A percentile compares a stretch with the other conserved stretches of the same genome.
Evolutionary conservation across 495 filamentous ascomycete genomes (phyloP).

Genomic region (Xylaria flabelliformis): DNA sequence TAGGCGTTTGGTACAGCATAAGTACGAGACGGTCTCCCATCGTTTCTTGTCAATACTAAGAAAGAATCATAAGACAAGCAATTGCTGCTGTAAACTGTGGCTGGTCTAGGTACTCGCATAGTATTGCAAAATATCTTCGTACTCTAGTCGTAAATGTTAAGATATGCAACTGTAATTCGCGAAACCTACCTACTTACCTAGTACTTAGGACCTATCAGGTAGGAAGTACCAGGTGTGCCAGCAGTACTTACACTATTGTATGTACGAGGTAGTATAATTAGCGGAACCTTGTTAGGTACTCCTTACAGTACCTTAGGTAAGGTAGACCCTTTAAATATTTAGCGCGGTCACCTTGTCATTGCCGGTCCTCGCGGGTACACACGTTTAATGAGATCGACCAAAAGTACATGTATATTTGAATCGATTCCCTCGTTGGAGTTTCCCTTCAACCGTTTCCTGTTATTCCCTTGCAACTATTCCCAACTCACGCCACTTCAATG

Average conservation of each 20-base stretch:
- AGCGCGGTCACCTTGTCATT: conserved; percentile 1
- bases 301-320: too few relatives aligned
- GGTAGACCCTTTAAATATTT: background rate
- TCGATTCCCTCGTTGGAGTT: background rate
- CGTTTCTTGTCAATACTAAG: conserved; percentile 6
- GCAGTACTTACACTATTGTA: too few relatives aligned
- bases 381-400: background rate
- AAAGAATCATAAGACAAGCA: conserved; percentile 19
- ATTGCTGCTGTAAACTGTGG: background rate
- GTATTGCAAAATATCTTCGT: background rate
- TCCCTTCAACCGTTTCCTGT: background rate
- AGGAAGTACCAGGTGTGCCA: too few relatives aligned
- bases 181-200: too few relatives aligned
- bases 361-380: background rate
- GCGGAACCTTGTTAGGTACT: too few relatives aligned
- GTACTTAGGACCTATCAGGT: too few relatives aligned
- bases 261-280: too few relatives aligned
- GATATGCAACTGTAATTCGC: background rate
- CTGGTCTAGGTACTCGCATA: background rate
- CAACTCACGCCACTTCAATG: conserved; percentile 16
- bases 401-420: background rate
- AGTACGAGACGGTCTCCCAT: background rate
- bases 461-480: background rate
- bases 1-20: conserved; percentile 14
- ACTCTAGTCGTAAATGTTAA: background rate